These are phyloP conservation scores for Syzygium syzygioides DNA, from an alignment of 441 rosid genomes.

Conservation along the genomic window DNA sequence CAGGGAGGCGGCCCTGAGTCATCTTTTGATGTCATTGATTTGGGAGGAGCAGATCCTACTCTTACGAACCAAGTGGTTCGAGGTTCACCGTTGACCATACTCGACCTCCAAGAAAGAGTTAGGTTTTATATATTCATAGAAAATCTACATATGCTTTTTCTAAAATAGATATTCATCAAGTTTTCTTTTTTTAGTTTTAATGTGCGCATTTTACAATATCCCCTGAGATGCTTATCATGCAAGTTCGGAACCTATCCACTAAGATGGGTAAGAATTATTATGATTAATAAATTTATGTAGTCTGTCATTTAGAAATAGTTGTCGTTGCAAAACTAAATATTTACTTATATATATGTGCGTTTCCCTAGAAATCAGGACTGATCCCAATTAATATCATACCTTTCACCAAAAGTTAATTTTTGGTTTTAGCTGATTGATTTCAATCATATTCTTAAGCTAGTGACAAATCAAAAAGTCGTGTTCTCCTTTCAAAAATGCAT, in stretches of 20 bases:
- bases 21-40: neutral
- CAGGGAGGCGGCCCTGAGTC: neutral
- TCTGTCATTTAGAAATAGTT: no score
- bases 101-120: neutral
- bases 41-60: neutral
- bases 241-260: neutral
- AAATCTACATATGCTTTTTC: neutral
- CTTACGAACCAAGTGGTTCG: neutral
- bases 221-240: no score
- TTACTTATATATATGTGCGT: no score
- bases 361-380: no score
- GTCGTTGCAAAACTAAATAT: no score
- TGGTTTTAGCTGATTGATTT: no score
- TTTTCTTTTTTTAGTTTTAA: neutral
- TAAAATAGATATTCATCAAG: neutral
- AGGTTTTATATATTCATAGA: neutral
- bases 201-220: neutral
- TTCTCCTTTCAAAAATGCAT: no score
- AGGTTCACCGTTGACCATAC: neutral
- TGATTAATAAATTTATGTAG: no score
- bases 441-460: no score
- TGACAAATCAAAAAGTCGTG: no score
- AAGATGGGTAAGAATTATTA: neutral
- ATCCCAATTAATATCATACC: no score
- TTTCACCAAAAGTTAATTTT: no score